Base-by-base conservation (phyloP, 2,329 filamentous ascomycete species). In the Lithohypha guttulata region DNA sequence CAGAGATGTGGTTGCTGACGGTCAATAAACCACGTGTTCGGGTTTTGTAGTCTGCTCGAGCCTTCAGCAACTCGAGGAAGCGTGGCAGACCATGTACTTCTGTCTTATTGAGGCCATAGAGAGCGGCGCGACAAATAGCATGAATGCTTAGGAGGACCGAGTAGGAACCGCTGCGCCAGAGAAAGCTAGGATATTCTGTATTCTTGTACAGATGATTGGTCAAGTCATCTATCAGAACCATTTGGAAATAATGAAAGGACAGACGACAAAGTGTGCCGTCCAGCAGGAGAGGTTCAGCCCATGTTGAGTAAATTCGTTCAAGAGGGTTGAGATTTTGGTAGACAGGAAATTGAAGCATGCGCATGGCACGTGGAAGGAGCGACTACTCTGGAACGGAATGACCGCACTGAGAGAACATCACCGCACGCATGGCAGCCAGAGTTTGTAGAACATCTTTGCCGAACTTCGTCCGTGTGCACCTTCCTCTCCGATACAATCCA, bases 1-100 rank as follows among this genome's bases (percentile, higher is more conserved):
- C 79, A 59, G 81, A 86, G 49, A 85, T 74, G 65, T 93, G 85
- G 60, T 93, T 93, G 34, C 82, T 89, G 23, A 91, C 85, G 86
- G 89, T 96, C 45, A 96, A 70, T 44, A 96, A 69, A 13, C 89
- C 91, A 52, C 79, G 74, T 42, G 80, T 67, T 47, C 85, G 76
- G 35, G 69, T 69, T 28, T 73, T 70, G 3, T 75, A 65, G 57
- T 87, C 72, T 50, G 70, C 69, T 45, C 89, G 74, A 49, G 73
- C 71, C 52, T 95, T 86, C 25, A 96, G 63, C 3, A 89, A 63
- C 34, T 77, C 67, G 23, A 91, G 64, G 48, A 98, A 91, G 8
- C 69, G 64, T 33, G 86, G 77, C 44, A 93, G 65, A 1, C 89
- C 89, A 51, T 77, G 70, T 4, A 84, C 75, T 58, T 95, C 79